Evolutionary conservation across 2,329 filamentous ascomycete genomes (phyloP).

Genomic region (Onygena corvina): DNA sequence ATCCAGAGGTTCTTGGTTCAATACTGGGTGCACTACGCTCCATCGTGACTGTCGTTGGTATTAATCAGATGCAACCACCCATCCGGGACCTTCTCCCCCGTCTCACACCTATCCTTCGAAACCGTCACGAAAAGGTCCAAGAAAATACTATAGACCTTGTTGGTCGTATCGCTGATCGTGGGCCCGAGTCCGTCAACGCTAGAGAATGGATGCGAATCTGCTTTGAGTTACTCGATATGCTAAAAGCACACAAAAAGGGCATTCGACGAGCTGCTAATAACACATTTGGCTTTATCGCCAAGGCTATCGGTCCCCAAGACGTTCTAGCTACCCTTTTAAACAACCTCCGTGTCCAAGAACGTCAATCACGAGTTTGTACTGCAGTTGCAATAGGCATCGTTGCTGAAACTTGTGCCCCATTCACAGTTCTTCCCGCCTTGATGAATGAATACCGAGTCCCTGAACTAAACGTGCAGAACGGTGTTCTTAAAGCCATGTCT

Average conservation of each 20-base stretch:
- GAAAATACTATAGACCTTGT: constrained; percentile 98
- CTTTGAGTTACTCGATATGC: constrained; percentile 96
- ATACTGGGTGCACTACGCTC: constrained; percentile 89
- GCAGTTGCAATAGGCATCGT: constrained; percentile 98
- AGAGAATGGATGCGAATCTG: constrained; percentile 99
- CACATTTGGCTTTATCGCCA: constrained; percentile 98
- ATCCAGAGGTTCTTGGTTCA: constrained; percentile 91
- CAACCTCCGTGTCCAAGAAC: constrained; percentile 92
- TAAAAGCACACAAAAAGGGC: constrained; percentile 99
- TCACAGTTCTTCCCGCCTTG: constrained; percentile 92
- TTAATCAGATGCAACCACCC: constrained; percentile 94
- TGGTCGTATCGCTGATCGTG: constrained; percentile 92
- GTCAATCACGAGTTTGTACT: constrained; percentile 95
- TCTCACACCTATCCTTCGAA: constrained; percentile 92
- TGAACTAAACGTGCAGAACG: constrained; percentile 96
- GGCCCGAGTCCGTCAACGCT: constrained; percentile 90
- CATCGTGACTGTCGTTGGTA: constrained; percentile 95
- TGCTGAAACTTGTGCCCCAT: constrained; percentile 93
- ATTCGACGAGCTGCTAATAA: constrained; percentile 98
- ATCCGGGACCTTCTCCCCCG: constrained; percentile 93
- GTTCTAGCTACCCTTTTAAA: constrained; percentile 90
- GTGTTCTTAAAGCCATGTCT: constrained; percentile 89
- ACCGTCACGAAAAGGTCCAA: constrained; percentile 97
- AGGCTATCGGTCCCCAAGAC: constrained; percentile 95
- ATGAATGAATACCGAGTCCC: constrained; percentile 99